Percentiles rank a stretch among this genome's conserved stretches.
These are phyloP conservation scores for Ensete glaucum DNA, from an alignment of 176 grass and related monocot species.

Conservation along the genomic window DNA sequence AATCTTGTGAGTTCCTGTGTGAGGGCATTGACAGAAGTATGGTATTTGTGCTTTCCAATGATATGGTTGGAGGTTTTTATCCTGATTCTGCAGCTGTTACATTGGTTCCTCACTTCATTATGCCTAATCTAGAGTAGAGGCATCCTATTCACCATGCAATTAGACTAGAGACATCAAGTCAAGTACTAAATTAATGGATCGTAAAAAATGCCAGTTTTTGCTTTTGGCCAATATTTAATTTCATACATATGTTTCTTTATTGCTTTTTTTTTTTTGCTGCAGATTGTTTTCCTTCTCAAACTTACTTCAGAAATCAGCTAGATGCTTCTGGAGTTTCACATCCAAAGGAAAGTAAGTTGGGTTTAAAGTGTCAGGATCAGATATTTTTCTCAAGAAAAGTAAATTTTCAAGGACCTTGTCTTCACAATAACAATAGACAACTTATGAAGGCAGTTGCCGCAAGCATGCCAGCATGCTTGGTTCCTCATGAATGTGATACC, in stretches of 20 bases:
- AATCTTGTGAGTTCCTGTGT: background rate
- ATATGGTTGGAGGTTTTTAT: background rate
- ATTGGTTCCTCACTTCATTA: background rate
- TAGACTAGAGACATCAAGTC: background rate
- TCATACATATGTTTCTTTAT: background rate
- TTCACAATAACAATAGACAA: background rate
- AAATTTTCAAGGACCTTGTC: background rate
- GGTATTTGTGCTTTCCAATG: background rate
- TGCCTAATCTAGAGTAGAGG: background rate
- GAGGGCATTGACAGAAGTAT: background rate
- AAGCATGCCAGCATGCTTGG: background rate
- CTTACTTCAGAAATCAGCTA: background rate
- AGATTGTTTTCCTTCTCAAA: conserved; percentile 4
- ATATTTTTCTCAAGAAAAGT: background rate
- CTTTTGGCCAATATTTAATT: background rate
- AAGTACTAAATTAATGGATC: background rate
- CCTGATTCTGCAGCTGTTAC: background rate
- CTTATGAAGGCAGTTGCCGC: conserved; percentile 7
- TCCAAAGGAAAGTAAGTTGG: background rate
- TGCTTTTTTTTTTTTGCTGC: background rate
- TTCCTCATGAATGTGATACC: background rate
- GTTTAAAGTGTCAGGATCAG: background rate
- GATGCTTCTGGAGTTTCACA: background rate
- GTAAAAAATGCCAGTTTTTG: background rate
- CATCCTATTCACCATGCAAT: background rate